Percentiles rank a stretch among this genome's conserved stretches.
phyloP scores from a whole-genome alignment of 257 asterid species.

The Nicotiana otophora region DNA sequence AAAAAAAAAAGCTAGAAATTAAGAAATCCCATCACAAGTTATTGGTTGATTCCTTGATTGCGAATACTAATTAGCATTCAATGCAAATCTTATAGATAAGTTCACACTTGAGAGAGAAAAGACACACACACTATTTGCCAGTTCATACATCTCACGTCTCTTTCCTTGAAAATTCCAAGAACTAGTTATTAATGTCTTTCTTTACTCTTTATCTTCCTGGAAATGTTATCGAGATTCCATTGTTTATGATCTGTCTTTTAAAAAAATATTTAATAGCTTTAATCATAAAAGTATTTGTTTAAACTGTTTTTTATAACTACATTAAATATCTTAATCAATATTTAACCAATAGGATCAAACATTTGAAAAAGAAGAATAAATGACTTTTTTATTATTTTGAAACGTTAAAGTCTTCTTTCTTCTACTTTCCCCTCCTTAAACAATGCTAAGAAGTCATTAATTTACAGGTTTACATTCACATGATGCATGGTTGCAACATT shows the following conservation, averaged over 20 bases:
- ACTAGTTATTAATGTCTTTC: neutral
- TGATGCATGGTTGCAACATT: too few species aligned
- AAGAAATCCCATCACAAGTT: neutral
- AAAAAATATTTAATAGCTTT: too few species aligned
- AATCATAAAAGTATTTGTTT: neutral
- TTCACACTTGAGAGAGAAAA: neutral
- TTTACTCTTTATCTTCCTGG: neutral
- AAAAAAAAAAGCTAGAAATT: neutral
- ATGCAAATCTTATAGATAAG: neutral
- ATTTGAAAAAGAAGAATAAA: too few species aligned
- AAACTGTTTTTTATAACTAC: too few species aligned
- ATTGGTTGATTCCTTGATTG: conserved; percentile 1
- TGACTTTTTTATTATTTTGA: too few species aligned
- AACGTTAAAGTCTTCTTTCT: too few species aligned
- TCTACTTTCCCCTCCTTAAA: too few species aligned
- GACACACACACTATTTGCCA: neutral
- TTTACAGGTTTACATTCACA: too few species aligned
- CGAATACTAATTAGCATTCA: neutral
- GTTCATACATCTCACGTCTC: neutral
- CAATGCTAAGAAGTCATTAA: too few species aligned
- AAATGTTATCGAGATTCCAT: neutral
- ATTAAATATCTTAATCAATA: too few species aligned
- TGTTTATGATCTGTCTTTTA: neutral
- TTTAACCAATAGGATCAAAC: too few species aligned
- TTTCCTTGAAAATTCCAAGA: conserved; percentile 1